A percentile compares a stretch with the other conserved stretches of the same genome.
Evolutionary conservation across 495 filamentous ascomycete genomes (phyloP).

Genomic region (Hypoxylon intermedium): DNA sequence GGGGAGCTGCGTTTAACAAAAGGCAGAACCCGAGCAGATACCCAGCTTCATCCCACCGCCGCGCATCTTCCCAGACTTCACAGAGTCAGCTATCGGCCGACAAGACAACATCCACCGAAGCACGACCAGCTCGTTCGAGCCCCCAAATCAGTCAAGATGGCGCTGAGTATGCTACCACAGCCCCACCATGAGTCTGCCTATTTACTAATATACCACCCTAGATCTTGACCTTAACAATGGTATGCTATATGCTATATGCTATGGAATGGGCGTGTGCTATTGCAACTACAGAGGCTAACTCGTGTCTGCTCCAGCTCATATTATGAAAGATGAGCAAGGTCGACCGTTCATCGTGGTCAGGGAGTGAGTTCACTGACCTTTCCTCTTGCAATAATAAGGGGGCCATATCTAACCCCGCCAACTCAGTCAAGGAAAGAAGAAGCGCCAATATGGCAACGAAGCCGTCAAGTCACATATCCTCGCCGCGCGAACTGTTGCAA

Average conservation of each 20-base stretch:
- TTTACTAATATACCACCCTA: constrained; percentile 44
- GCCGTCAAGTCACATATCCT: constrained; percentile 98
- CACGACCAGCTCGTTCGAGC: constrained; percentile 38
- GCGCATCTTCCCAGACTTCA: constrained; percentile 1
- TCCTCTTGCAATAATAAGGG: not conserved
- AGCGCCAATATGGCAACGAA: constrained; percentile 93
- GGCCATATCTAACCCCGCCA: constrained; percentile 13
- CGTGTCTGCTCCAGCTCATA: constrained; percentile 51
- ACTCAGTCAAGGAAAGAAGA: constrained; percentile 93
- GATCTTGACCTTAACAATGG: constrained; percentile 61
- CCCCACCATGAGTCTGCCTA: constrained; percentile 31
- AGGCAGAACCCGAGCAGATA: constrained; percentile 20
- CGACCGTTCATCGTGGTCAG: constrained; percentile 97
- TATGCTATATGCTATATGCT: constrained; percentile 43
- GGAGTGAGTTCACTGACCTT: constrained; percentile 74
- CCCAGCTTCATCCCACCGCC: constrained; percentile 18
- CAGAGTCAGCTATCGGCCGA: not conserved
- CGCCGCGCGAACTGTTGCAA: constrained; percentile 92
- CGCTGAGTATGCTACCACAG: constrained; percentile 48
- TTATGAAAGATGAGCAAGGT: constrained; percentile 87
- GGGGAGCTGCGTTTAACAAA: not conserved
- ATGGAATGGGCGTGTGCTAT: too few relatives aligned
- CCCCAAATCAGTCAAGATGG: constrained; percentile 49
- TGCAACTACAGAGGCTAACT: constrained; percentile 31
- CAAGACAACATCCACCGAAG: not conserved